Evolutionary conservation across 208 protist genomes (phyloP).

Genomic region (Borovskyia barvae): DNA sequence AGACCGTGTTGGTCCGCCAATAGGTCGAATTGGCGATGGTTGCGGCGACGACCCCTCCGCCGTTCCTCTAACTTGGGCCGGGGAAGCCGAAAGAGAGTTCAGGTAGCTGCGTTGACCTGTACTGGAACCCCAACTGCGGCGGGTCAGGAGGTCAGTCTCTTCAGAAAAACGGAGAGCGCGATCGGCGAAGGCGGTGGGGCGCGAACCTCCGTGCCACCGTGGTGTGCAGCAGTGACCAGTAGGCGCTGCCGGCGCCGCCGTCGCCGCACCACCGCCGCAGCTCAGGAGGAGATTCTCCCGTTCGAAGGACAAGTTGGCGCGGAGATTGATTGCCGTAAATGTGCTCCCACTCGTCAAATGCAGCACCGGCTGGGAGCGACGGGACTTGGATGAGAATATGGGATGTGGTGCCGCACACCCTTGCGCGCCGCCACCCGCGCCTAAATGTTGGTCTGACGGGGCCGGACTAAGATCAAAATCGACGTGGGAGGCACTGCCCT

Average conservation of each 20-base stretch:
- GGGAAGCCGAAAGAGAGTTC: constrained; percentile 22
- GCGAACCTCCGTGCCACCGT: constrained; percentile 1
- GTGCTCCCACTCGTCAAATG: constrained; percentile 25
- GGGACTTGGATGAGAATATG: background rate
- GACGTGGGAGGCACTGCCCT: constrained; percentile 18
- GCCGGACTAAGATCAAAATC: constrained; percentile 28
- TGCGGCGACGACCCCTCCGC: constrained; percentile 21
- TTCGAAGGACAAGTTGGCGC: constrained; percentile 22
- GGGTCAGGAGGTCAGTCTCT: constrained; percentile 17
- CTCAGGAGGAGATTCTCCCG: background rate
- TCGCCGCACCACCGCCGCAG: background rate
- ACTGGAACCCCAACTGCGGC: constrained; percentile 22
- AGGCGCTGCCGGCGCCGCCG: background rate
- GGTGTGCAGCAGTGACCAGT: constrained; percentile 16
- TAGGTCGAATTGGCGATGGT: constrained; percentile 16
- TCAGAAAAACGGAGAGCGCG: constrained; percentile 25
- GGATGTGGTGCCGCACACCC: constrained; percentile 7
- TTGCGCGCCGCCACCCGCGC: constrained; percentile 12
- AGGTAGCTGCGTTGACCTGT: constrained; percentile 18
- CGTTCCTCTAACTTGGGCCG: constrained; percentile 3
- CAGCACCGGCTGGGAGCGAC: constrained; percentile 16
- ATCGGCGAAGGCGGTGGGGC: constrained; percentile 8
- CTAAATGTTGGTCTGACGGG: constrained; percentile 11
- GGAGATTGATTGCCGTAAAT: constrained; percentile 28
- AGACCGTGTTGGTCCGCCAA: constrained; percentile 5